Evolutionary conservation across 2,329 filamentous ascomycete genomes (phyloP), one percentile per base, ranked within the genome.

Genomic region (Pochonia chlamydosporia): DNA sequence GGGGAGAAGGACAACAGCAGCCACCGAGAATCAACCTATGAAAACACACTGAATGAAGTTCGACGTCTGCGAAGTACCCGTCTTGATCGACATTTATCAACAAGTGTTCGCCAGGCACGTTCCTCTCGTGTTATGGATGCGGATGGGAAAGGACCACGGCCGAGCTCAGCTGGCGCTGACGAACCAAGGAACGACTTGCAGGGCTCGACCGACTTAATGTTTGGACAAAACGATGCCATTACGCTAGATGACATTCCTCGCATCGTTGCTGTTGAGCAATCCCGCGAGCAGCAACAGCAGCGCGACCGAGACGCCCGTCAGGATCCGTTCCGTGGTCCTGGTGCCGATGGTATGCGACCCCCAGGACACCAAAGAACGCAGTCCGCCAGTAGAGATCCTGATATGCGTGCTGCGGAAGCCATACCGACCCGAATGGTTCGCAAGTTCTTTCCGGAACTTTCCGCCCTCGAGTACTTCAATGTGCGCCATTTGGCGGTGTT

Each of bases 1-100:
- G 65, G 62, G 39, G 36, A 48, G 25, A 66, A 56, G 47, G 82
- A 84, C 43, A 50, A 37, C 20, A 77, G n/a, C n/a, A n/a, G 81
- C 50, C 76, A 78, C 50, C 78, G 82, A 54, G 79, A 84, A 58
- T 89, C 87, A 44, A 89, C 87, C 24, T 93, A 97, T 63, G 92
- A 97, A 70, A 95, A 91, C 69, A 96, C 92, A 40, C 84, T 99
- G 56, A 95, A 93, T 55, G 93, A 99, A 67, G 93, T 99, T 62
- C 85, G 90, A 59, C 81, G 93, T 52, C 70, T 99, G 49, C 84
- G 92, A 54, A 97, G 93, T 52, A 97, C 92, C 20, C 84, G 93
- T 25, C 85, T 97, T 62, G 92, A 99, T 61, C 92, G 95, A 61
- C 89, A 95, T 59, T 72, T 99, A 37, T 97, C 92, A 30, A 95